Conservation (phyloP, 2,329 filamentous ascomycete genomes). For the Zasmidium cellare region DNA sequence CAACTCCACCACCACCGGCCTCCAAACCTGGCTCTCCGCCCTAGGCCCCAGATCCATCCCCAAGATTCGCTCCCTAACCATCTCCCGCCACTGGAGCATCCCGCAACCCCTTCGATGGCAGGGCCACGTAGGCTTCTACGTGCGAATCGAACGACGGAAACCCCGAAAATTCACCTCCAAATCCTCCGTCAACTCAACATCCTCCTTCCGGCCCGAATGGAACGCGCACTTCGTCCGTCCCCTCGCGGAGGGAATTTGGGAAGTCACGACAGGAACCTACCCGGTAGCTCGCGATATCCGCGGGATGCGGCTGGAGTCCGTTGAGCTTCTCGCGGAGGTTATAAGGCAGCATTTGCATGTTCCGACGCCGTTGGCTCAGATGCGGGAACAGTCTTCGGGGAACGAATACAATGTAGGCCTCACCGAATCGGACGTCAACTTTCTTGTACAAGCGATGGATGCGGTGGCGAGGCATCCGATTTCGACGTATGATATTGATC, state of each 20-base stretch:
- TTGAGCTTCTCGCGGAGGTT: conserved; percentile 23
- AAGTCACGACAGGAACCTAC: conserved; percentile 23
- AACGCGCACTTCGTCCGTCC: conserved; percentile 13
- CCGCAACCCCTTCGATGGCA: conserved; percentile 22
- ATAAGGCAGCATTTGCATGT: conserved; percentile 13
- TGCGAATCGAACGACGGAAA: conserved; percentile 19
- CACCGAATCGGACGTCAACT: not conserved
- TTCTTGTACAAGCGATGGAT: conserved; percentile 4
- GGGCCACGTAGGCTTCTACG: conserved; percentile 31
- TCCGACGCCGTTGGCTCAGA: not conserved
- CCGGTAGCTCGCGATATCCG: conserved; percentile 21
- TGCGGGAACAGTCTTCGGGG: not conserved
- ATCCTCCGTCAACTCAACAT: conserved; percentile 1
- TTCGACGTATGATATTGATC: not conserved
- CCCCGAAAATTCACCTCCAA: conserved; percentile 1
- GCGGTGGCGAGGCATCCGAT: conserved; percentile 25
- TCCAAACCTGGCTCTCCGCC: conserved; percentile 19
- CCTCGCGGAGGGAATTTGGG: conserved; percentile 8
- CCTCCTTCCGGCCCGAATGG: conserved; percentile 12
- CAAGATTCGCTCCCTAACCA: conserved; percentile 21
- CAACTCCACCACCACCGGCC: conserved; percentile 7
- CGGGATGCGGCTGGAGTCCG: conserved; percentile 25
- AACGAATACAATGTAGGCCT: conserved; percentile 1
- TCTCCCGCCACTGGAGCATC: conserved; percentile 27
- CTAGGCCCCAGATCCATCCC: conserved; percentile 15